Evolutionary conservation across 805 yeast genomes (phyloP).

Genomic region (Blastobotrys peoriensis): DNA sequence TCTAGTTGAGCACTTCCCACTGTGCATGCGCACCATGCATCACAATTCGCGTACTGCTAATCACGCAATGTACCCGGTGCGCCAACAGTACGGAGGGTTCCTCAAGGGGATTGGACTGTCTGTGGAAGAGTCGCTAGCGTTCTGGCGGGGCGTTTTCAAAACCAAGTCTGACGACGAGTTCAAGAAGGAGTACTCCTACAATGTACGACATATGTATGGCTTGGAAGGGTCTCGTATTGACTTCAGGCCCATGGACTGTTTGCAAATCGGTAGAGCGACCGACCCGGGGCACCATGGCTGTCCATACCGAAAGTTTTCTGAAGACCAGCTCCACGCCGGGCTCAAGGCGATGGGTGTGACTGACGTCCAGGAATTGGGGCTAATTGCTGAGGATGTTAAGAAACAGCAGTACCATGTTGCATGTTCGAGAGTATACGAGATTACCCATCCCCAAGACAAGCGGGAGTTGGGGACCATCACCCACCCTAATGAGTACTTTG

Average conservation of each 20-base stretch:
- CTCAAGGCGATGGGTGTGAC: slow-evolving; percentile 60
- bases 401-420: slow-evolving; percentile 76
- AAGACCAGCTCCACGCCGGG: slow-evolving; percentile 54
- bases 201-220: slow-evolving; percentile 85
- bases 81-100: slow-evolving; percentile 81
- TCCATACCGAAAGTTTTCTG: slow-evolving; percentile 72
- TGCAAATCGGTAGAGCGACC: slow-evolving; percentile 54
- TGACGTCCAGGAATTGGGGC: slow-evolving; percentile 49
- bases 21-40: slow-evolving; percentile 70
- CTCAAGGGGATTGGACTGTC: slow-evolving; percentile 84
- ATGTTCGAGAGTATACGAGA: slow-evolving; percentile 82
- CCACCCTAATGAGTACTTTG: slow-evolving; percentile 87
- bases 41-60: slow-evolving; percentile 50
- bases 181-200: slow-evolving; percentile 83
- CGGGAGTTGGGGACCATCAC: slow-evolving; percentile 46
- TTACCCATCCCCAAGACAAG: slow-evolving; percentile 41
- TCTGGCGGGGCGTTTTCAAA: slow-evolving; percentile 76
- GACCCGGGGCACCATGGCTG: slow-evolving; percentile 81
- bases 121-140: slow-evolving; percentile 80
- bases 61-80: slow-evolving; percentile 75
- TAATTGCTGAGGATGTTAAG: slow-evolving; percentile 61
- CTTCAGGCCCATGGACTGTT: slow-evolving; percentile 82
- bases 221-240: slow-evolving; percentile 84
- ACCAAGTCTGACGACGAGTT: slow-evolving; percentile 59
- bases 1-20: slow-evolving; percentile 63